phyloP scores from a whole-genome alignment of 2,329 filamentous ascomycete genomes.

The Aspergillus sp. region DNA sequence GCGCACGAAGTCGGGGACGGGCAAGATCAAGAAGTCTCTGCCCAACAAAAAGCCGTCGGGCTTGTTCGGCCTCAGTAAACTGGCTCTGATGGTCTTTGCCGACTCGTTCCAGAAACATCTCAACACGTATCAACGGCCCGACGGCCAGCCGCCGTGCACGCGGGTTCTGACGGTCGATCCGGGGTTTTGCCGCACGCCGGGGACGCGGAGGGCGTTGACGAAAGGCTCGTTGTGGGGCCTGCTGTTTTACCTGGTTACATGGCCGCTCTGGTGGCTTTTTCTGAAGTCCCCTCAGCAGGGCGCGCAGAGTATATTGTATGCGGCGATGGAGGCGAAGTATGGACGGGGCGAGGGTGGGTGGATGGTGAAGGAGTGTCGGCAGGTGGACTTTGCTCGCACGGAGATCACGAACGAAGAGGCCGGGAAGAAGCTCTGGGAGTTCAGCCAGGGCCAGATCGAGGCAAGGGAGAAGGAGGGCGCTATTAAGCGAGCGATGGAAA shows the following conservation, averaged over 20 bases:
- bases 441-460: slow-evolving; percentile 76
- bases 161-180: slow-evolving; percentile 83
- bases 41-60: slow-evolving; percentile 9
- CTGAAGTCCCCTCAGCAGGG: slow-evolving; percentile 77
- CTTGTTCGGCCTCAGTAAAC: slow-evolving; percentile 55
- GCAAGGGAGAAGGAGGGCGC: slow-evolving; percentile 72
- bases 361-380: slow-evolving; percentile 80
- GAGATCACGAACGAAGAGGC: slow-evolving; percentile 71
- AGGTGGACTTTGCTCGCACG: slow-evolving; percentile 59
- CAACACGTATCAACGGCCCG: slow-evolving; percentile 71
- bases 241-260: slow-evolving; percentile 64
- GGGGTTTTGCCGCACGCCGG: slow-evolving; percentile 73
- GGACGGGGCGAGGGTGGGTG: slow-evolving; percentile 57
- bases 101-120: slow-evolving; percentile 88
- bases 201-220: slow-evolving; percentile 78
- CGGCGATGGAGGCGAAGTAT: slow-evolving; percentile 70
- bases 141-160: slow-evolving; percentile 70
- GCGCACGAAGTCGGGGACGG: slow-evolving; percentile 27
- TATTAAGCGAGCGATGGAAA: slow-evolving; percentile 48
- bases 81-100: slow-evolving; percentile 83
- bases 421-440: slow-evolving; percentile 81
- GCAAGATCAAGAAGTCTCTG: slow-evolving; percentile 22
- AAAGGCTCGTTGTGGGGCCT: slow-evolving; percentile 76
- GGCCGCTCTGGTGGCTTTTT: slow-evolving; percentile 75
- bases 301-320: slow-evolving; percentile 76